phyloP scores from a whole-genome alignment of 2,329 filamentous ascomycete species.

The Hawksworthiomyces lignivorus region DNA sequence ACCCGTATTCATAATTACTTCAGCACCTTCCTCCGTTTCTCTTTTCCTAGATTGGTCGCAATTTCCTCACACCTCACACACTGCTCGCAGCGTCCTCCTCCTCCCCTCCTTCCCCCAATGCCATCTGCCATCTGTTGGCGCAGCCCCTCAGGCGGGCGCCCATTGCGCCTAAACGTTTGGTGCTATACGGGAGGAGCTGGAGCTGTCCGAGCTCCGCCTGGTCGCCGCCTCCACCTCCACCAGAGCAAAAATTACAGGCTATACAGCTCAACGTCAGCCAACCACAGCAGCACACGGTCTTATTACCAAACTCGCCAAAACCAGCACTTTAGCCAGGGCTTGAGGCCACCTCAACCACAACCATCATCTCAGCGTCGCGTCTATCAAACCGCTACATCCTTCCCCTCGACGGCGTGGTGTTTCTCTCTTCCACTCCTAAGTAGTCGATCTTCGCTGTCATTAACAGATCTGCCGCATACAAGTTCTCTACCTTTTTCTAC shows the following conservation, averaged over 20 bases:
- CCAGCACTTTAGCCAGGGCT: slow-evolving; percentile 17
- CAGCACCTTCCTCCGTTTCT: background rate
- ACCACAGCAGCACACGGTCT: slow-evolving; percentile 2
- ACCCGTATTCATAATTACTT: no score
- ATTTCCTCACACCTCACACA: background rate
- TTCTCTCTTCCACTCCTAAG: slow-evolving; percentile 12
- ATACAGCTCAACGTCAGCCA: slow-evolving; percentile 3
- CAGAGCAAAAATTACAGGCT: slow-evolving; percentile 1
- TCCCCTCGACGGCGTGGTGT: slow-evolving; percentile 12
- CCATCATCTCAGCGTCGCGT: slow-evolving; percentile 17
- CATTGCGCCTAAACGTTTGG: slow-evolving; percentile 5
- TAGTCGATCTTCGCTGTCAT: slow-evolving; percentile 5
- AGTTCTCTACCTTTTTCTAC: slow-evolving; percentile 6
- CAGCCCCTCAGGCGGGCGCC: slow-evolving; percentile 3
- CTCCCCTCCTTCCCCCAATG: background rate
- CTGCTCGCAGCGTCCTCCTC: background rate
- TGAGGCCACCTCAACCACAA: slow-evolving; percentile 28
- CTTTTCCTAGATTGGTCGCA: no score
- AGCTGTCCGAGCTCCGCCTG: slow-evolving; percentile 3
- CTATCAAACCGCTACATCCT: slow-evolving; percentile 25
- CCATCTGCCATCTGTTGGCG: slow-evolving; percentile 9
- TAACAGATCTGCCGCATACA: slow-evolving; percentile 1
- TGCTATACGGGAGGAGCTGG: slow-evolving; percentile 3
- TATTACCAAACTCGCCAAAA: background rate
- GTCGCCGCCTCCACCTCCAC: slow-evolving; percentile 2